Base-by-base conservation (phyloP, 2,329 filamentous ascomycete species). In the Sporothrix sp. region DNA sequence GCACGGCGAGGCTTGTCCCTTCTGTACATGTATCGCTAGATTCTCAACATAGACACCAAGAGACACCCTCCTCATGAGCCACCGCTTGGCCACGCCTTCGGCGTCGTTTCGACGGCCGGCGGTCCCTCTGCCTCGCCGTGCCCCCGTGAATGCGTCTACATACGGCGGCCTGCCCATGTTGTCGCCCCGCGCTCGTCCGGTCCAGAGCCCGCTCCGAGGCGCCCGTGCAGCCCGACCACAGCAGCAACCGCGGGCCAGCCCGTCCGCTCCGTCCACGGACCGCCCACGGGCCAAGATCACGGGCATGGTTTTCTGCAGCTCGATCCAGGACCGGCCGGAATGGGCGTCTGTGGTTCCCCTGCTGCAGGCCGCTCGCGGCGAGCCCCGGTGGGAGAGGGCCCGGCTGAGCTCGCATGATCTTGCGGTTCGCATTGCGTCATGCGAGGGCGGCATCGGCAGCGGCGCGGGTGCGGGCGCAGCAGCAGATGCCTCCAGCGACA, bases 381-480 rank as follows among this genome's bases (percentile, higher is more conserved):
- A 68, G 18, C 59, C 62, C 14, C 48, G 52, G 4, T 57, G 58
- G 39, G 46, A 54, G 14, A 52, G 49, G 32, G 51, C 56, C 2
- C 43, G 35, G 6, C 52, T 58, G 1, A 43, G 62, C 14, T 66
- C 64, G 2, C 69, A 76, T 54, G 75, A 78, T 54, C 57, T 76
- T 27, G 68, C 68, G 13, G 62, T 78, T 33, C 62, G 63, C 4
- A 49, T 72, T 18, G 32, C 54, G 8, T 27, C 53, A 18, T 10
- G 5, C 6, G 25, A 28, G 9, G 40, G 4, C 20, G 28, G 11
- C 33, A 14, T 38, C 23, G 14, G 18, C 16, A 54, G 43, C 20
- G 52, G 58, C 10, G 57, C n/a, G 8, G 32, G 11, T 8, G 21
- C 7, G 3, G 23, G 7, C 20, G 16, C n/a, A 13, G 5, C 6